Percentiles rank a stretch among this genome's conserved stretches.
phyloP scores from a whole-genome alignment of 805 yeast species.

The Saccharomycopsis sp. region DNA sequence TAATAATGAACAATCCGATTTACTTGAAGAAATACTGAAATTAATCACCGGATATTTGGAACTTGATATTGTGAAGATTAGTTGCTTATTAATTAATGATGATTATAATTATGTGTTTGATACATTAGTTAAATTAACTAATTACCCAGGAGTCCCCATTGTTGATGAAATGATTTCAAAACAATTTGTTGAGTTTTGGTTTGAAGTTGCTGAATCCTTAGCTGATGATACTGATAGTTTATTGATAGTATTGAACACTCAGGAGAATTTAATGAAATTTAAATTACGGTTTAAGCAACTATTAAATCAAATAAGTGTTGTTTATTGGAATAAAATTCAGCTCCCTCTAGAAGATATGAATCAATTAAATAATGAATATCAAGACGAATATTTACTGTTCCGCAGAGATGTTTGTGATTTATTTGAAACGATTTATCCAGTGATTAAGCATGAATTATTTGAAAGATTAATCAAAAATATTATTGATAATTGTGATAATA shows the following conservation, averaged over 20 bases:
- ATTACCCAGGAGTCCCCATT: conserved; percentile 50
- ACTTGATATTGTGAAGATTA: conserved; percentile 33
- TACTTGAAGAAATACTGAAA: conserved; percentile 35
- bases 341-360: conserved; percentile 27
- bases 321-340: conserved; percentile 66
- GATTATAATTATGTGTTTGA: conserved; percentile 36
- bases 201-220: conserved; percentile 52
- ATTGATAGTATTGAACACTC: conserved; percentile 29
- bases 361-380: conserved; percentile 24
- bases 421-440: conserved; percentile 61
- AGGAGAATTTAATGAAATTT: conserved; percentile 27
- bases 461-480: conserved; percentile 36
- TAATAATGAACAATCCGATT: conserved; percentile 26
- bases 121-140: conserved; percentile 46
- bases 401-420: conserved; percentile 74
- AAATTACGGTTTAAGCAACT: conserved; percentile 30
- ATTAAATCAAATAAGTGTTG: conserved; percentile 42
- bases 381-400: conserved; percentile 57
- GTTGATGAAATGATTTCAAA: conserved; percentile 51
- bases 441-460: conserved; percentile 50
- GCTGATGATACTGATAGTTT: conserved; percentile 41
- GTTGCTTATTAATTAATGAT: conserved; percentile 33
- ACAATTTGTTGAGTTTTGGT: conserved; percentile 62
- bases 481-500: conserved; percentile 23
- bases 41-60: conserved; percentile 42